Evolutionary conservation across 2,329 filamentous ascomycete species (phyloP).

Genomic region (Leptosphaerulina australis): DNA sequence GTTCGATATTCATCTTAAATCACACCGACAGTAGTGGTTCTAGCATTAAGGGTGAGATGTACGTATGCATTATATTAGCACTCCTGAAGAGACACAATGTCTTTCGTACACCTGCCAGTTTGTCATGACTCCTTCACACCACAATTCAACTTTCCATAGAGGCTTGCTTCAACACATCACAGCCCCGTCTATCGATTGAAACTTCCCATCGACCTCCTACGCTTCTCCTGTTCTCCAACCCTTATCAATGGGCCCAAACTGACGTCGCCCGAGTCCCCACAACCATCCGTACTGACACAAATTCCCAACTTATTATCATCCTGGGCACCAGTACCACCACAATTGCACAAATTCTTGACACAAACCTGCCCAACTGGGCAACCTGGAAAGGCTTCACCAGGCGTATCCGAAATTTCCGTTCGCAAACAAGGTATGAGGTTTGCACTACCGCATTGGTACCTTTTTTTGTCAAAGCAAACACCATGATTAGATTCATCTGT

Average conservation of each 20-base stretch:
- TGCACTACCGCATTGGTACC: slow-evolving; percentile 21
- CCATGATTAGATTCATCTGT: slow-evolving; percentile 29
- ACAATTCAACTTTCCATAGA: not conserved
- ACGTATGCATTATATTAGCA: slow-evolving; percentile 3
- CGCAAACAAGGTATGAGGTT: not conserved
- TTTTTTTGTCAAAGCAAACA: slow-evolving; percentile 38
- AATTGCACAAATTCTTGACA: slow-evolving; percentile 25
- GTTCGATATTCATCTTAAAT: too few relatives aligned
- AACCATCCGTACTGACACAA: slow-evolving; percentile 29
- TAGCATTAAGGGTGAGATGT: too few relatives aligned
- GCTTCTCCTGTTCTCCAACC: slow-evolving; percentile 22
- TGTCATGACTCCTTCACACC: not conserved
- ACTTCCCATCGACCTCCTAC: slow-evolving; percentile 3
- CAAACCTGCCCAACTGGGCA: slow-evolving; percentile 28
- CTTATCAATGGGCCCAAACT: slow-evolving; percentile 23
- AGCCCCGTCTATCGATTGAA: slow-evolving; percentile 7
- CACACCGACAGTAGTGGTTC: too few relatives aligned
- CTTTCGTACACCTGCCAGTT: not conserved
- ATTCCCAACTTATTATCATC: slow-evolving; percentile 16
- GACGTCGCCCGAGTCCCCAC: slow-evolving; percentile 22
- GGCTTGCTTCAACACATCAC: not conserved
- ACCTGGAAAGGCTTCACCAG: slow-evolving; percentile 6
- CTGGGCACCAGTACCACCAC: slow-evolving; percentile 12
- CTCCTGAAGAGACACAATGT: not conserved
- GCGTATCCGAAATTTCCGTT: slow-evolving; percentile 6